Conservation (phyloP, 2,329 filamentous ascomycete species). For the Ceratocystis alfenasii region DNA sequence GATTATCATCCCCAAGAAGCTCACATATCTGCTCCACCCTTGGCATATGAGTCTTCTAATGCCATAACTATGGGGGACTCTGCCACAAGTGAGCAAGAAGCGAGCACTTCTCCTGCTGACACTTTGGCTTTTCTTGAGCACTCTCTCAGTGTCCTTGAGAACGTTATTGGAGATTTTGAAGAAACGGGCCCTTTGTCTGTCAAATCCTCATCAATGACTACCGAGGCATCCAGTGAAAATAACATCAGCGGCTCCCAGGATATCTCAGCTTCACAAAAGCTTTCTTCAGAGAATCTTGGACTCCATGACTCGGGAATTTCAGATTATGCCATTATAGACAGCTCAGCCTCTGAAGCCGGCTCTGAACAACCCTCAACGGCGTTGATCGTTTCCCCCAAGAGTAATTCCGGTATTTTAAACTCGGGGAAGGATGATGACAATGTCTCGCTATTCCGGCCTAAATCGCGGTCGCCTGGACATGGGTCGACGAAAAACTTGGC, state of each 20-base stretch:
- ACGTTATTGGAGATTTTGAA: background rate
- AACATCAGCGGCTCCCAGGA: background rate
- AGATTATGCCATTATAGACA: conserved; percentile 18
- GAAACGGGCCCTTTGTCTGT: background rate
- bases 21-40: background rate
- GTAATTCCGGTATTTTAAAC: background rate
- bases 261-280: conserved; percentile 15
- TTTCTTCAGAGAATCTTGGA: background rate
- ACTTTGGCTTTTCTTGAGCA: conserved; percentile 5
- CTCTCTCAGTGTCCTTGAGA: conserved; percentile 6
- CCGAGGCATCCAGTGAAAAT: background rate
- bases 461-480: conserved; percentile 6
- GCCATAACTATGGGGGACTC: background rate
- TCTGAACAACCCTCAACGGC: conserved; percentile 20
- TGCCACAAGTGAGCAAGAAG: background rate
- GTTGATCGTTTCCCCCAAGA: conserved; percentile 18
- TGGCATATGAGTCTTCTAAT: background rate
- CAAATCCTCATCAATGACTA: background rate
- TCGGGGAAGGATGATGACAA: background rate
- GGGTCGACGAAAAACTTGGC: background rate
- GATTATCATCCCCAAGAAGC: background rate
- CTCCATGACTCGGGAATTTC: background rate
- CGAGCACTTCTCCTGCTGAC: background rate
- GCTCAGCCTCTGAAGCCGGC: conserved; percentile 17
- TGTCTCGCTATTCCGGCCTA: background rate